Evolutionary conservation across 768 basidiomycete species (phyloP).

Genomic region (Galerina marginata): DNA sequence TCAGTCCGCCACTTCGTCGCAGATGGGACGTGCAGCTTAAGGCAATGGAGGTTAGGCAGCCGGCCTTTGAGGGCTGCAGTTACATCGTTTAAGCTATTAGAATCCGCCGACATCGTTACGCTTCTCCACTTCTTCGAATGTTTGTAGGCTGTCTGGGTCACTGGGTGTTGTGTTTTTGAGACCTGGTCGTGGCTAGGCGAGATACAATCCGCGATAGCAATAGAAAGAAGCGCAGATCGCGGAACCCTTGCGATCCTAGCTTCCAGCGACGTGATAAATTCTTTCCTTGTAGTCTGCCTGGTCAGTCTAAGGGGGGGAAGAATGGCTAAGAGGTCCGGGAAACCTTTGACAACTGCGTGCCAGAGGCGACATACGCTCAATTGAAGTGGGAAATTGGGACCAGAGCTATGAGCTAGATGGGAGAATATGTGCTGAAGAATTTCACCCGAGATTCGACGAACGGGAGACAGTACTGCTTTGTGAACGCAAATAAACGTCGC

Average conservation of each 20-base stretch:
- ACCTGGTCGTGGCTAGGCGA: not conserved
- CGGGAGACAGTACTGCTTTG: not conserved
- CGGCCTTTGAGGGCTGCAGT: not conserved
- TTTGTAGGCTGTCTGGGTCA: not conserved
- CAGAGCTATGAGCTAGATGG: no score
- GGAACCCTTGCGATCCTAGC: not conserved
- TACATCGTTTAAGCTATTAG: not conserved
- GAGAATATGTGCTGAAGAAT: slow-evolving; percentile 1
- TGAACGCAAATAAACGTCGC: not conserved
- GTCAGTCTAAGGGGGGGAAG: not conserved
- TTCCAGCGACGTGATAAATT: not conserved
- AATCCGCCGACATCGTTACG: not conserved
- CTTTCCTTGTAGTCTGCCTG: not conserved
- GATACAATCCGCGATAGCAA: not conserved
- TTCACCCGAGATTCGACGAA: slow-evolving; percentile 4
- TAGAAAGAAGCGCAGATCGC: not conserved
- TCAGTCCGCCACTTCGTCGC: not conserved
- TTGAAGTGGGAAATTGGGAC: no score
- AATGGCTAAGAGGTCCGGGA: not conserved
- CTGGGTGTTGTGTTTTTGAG: not conserved
- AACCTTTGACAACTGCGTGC: not conserved
- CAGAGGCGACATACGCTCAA: not conserved
- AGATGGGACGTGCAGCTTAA: not conserved
- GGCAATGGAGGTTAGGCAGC: not conserved
- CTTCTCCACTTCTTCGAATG: not conserved